Evolutionary conservation across 805 yeast species (phyloP).

Genomic region (Candida golubevii): DNA sequence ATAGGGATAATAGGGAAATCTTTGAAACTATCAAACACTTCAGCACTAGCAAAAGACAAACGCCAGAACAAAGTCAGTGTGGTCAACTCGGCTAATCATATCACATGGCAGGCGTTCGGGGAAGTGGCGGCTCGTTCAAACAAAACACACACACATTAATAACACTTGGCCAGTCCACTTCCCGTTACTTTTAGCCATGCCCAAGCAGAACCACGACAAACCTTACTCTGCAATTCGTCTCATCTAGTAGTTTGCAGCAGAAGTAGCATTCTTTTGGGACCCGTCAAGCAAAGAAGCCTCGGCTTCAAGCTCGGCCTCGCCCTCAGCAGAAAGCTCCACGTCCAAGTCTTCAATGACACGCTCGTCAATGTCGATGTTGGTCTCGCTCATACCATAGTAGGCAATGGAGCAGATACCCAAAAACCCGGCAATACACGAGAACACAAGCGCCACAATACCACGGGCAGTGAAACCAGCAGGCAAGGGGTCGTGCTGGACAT

Average conservation of each 20-base stretch:
- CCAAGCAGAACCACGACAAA: too few species aligned
- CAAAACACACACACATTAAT: too few species aligned
- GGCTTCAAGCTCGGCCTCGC: conserved; percentile 13
- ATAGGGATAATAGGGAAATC: too few species aligned
- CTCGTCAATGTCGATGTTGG: conserved; percentile 57
- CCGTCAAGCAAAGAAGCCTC: conserved; percentile 7
- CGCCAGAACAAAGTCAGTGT: too few species aligned
- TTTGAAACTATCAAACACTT: too few species aligned
- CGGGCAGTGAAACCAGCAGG: conserved; percentile 92
- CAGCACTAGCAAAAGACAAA: too few species aligned
- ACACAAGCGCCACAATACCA: conserved; percentile 91
- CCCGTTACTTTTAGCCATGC: too few species aligned
- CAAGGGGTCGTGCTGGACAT: conserved; percentile 58
- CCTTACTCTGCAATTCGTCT: too few species aligned
- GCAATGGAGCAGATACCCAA: conserved; percentile 76
- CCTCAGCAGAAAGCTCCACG: conserved; percentile 38
- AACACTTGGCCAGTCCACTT: background rate
- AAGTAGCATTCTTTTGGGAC: background rate
- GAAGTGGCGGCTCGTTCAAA: too few species aligned
- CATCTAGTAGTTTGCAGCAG: too few species aligned
- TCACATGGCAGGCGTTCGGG: too few species aligned
- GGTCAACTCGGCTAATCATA: too few species aligned
- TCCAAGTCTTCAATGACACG: conserved; percentile 55
- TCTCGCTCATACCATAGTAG: conserved; percentile 82
- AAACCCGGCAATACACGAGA: conserved; percentile 82